A percentile compares a stretch with the other conserved stretches of the same genome.
Evolutionary conservation across 352 stramenopile species (phyloP).

Genomic region (Globisporangium spiculum): DNA sequence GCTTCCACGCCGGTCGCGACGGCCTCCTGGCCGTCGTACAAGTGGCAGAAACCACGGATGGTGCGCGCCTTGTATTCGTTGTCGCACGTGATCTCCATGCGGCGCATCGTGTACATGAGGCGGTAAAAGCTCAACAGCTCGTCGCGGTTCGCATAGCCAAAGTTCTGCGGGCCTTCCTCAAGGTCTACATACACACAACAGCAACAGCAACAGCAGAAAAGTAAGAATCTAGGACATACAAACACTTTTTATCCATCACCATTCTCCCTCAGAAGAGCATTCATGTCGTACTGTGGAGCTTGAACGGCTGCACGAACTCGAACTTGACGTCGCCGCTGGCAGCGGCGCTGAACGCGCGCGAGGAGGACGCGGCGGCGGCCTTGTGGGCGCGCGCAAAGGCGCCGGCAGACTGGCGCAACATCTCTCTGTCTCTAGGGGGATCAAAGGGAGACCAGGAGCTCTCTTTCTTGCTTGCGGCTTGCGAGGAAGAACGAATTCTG

Average conservation of each 20-base stretch:
- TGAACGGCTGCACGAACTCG: slow-evolving; percentile 65
- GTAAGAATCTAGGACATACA: background rate
- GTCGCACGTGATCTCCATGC: slow-evolving; percentile 99
- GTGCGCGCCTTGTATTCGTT: slow-evolving; percentile 99
- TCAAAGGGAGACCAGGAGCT: background rate
- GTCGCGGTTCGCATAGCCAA: slow-evolving; percentile 90
- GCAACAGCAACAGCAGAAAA: background rate
- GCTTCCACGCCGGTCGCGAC: slow-evolving; percentile 97
- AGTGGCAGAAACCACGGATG: slow-evolving; percentile 99
- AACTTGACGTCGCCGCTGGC: slow-evolving; percentile 59
- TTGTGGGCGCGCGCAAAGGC: slow-evolving; percentile 34
- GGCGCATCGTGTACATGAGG: slow-evolving; percentile 99
- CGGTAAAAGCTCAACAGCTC: slow-evolving; percentile 97
- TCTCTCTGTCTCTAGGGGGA: slow-evolving; percentile 16
- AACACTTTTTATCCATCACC: too few species aligned
- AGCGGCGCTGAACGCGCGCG: slow-evolving; percentile 60
- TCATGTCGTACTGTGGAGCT: slow-evolving; percentile 66
- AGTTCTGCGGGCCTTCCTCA: slow-evolving; percentile 59
- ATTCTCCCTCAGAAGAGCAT: background rate
- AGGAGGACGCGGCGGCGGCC: slow-evolving; percentile 19
- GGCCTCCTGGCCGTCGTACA: slow-evolving; percentile 99
- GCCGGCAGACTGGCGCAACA: slow-evolving; percentile 60
- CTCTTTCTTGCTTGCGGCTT: slow-evolving; percentile 8
- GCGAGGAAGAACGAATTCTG: slow-evolving; percentile 16
- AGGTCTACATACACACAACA: slow-evolving; percentile 36